phyloP scores from a whole-genome alignment of 768 basidiomycete species.

The Rhizopogon vesiculosus region DNA sequence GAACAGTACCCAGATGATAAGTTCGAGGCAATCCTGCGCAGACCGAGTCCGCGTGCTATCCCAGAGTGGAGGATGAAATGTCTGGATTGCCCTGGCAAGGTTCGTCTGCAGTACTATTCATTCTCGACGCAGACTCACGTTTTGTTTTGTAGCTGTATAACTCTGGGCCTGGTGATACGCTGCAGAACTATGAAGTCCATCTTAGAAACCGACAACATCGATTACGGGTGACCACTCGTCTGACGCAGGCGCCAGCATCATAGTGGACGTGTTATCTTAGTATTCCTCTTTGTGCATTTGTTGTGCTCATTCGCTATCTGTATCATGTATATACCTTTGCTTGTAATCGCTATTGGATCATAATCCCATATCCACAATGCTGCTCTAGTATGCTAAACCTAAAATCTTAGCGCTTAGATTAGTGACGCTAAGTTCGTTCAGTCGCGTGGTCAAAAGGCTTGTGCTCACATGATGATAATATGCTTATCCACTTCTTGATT shows the following conservation, averaged over 20 bases:
- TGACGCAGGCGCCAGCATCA: conserved; percentile 3
- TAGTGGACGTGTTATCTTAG: neutral
- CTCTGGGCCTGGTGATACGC: conserved; percentile 81
- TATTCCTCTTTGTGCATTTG: conserved; percentile 12
- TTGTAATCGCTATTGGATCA: conserved; percentile 8
- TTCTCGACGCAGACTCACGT: conserved; percentile 2
- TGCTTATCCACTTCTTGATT: neutral
- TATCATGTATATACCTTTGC: conserved; percentile 31
- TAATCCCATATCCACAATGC: neutral
- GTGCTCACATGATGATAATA: neutral
- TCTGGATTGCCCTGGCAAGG: conserved; percentile 91
- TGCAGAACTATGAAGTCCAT: conserved; percentile 91
- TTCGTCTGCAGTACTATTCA: conserved; percentile 25
- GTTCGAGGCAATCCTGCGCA: conserved; percentile 73
- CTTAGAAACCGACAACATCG: conserved; percentile 82
- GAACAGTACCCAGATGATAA: conserved; percentile 73
- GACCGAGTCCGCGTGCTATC: conserved; percentile 44
- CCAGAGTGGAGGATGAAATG: conserved; percentile 92
- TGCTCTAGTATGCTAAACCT: no score
- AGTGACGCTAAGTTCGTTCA: no score
- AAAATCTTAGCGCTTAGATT: no score
- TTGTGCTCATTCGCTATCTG: conserved; percentile 21
- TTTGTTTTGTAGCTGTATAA: conserved; percentile 65
- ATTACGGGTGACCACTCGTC: conserved; percentile 62
- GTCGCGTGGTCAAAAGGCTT: no score